A percentile compares a stretch with the other conserved stretches of the same genome.
Evolutionary conservation across 306 rosid species (phyloP).

Genomic region (Amphicarpaea edgeworthii): DNA sequence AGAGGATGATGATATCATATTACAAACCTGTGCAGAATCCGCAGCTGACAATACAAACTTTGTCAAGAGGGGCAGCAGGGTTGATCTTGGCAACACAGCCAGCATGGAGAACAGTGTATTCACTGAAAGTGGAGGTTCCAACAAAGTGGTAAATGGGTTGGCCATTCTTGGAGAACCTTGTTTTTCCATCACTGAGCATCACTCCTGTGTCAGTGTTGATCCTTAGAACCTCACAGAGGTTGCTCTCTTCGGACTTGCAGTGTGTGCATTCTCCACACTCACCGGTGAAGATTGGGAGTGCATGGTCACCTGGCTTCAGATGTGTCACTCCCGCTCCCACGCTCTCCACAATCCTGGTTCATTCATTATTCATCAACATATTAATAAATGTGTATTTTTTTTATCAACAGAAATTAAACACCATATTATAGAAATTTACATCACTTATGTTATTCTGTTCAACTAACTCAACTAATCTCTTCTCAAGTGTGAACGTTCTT

Average conservation of each 20-base stretch:
- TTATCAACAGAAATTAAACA: too few relatives aligned
- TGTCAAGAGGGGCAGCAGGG: slow-evolving; percentile 75
- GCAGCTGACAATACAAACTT: slow-evolving; percentile 75
- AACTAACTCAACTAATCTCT: too few relatives aligned
- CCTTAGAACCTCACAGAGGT: slow-evolving; percentile 71
- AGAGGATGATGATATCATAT: too few relatives aligned
- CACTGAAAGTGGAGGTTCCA: slow-evolving; percentile 79
- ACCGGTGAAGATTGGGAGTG: slow-evolving; percentile 74
- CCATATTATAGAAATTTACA: too few relatives aligned
- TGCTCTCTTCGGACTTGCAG: slow-evolving; percentile 73
- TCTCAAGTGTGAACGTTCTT: background rate
- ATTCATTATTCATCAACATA: too few relatives aligned
- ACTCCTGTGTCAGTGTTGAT: slow-evolving; percentile 71
- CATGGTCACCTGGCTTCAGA: slow-evolving; percentile 48
- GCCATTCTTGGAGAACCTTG: slow-evolving; percentile 68
- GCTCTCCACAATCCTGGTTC: slow-evolving; percentile 58
- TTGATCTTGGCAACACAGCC: slow-evolving; percentile 75
- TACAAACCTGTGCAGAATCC: slow-evolving; percentile 63
- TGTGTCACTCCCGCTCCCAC: slow-evolving; percentile 64
- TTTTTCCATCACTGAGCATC: slow-evolving; percentile 61
- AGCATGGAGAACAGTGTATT: slow-evolving; percentile 69
- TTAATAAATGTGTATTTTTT: too few relatives aligned
- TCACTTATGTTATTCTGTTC: too few relatives aligned
- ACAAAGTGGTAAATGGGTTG: slow-evolving; percentile 72
- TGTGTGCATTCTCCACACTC: slow-evolving; percentile 70